Evolutionary conservation across 495 filamentous ascomycete genomes (phyloP).

Genomic region (Chaetomium tenue): DNA sequence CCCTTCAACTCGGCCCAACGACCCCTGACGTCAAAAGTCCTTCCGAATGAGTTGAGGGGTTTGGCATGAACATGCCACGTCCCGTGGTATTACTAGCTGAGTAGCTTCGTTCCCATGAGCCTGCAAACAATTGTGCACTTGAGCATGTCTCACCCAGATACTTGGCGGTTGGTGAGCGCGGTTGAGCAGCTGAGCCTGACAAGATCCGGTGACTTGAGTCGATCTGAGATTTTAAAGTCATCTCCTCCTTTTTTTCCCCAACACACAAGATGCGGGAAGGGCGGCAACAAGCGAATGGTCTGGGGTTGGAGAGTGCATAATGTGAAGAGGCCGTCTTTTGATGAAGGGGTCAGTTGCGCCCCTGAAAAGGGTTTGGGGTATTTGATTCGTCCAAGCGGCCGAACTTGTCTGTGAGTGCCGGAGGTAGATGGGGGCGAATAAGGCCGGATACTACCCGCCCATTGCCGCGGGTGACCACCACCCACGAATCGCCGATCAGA

Average conservation of each 20-base stretch:
- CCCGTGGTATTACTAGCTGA: neutral
- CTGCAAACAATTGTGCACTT: slow-evolving; percentile 3
- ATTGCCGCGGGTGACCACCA: neutral
- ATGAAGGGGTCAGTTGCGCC: slow-evolving; percentile 28
- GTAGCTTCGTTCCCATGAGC: neutral
- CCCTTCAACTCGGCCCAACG: neutral
- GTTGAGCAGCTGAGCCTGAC: neutral
- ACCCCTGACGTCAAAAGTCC: slow-evolving; percentile 2
- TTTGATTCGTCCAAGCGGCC: slow-evolving; percentile 30
- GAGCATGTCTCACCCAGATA: slow-evolving; percentile 17
- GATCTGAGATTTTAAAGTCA: neutral
- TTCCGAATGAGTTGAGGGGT: neutral
- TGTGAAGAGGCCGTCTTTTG: neutral
- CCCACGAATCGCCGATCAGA: slow-evolving; percentile 6
- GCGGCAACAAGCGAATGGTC: slow-evolving; percentile 21
- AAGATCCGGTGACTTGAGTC: neutral
- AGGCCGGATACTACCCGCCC: slow-evolving; percentile 32
- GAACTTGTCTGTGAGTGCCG: slow-evolving; percentile 11
- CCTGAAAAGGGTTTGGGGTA: slow-evolving; percentile 8
- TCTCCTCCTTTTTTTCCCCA: neutral
- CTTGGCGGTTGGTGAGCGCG: neutral
- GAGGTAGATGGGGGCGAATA: slow-evolving; percentile 26
- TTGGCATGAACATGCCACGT: slow-evolving; percentile 5
- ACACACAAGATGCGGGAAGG: slow-evolving; percentile 8
- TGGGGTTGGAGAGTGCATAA: slow-evolving; percentile 2